Evolutionary conservation across 1,139 yeast species (phyloP).

Genomic region (Candida sp.): DNA sequence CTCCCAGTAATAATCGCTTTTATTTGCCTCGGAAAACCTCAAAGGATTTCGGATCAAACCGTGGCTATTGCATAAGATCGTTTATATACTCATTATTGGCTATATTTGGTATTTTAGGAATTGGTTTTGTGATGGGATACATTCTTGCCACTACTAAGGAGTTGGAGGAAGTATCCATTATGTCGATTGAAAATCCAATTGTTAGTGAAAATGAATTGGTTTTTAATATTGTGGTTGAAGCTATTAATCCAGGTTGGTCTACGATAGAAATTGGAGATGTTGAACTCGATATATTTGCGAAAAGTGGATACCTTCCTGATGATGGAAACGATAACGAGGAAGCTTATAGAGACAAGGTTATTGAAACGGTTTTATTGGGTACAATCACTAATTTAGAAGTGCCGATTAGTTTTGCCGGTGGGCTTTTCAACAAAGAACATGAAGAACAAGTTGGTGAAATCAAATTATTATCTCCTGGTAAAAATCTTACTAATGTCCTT

Average conservation of each 20-base stretch:
- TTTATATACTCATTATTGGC: constrained; percentile 56
- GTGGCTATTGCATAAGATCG: constrained; percentile 41
- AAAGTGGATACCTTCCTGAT: constrained; percentile 51
- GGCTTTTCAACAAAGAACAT: constrained; percentile 63
- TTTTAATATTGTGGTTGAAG: constrained; percentile 73
- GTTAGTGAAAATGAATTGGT: constrained; percentile 84
- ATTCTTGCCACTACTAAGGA: constrained; percentile 86
- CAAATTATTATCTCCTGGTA: constrained; percentile 74
- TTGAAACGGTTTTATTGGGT: constrained; percentile 77
- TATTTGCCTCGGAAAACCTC: constrained; percentile 30
- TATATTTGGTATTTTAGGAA: constrained; percentile 50
- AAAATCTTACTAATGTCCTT: constrained; percentile 43
- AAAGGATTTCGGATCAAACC: constrained; percentile 15
- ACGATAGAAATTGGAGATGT: constrained; percentile 62
- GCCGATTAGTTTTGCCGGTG: constrained; percentile 74
- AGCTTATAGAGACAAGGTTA: constrained; percentile 13
- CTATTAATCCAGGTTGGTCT: constrained; percentile 85
- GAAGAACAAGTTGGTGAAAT: constrained; percentile 63
- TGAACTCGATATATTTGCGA: constrained; percentile 86
- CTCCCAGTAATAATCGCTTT: constrained; percentile 21
- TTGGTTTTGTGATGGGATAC: constrained; percentile 83
- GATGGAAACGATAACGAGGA: constrained; percentile 6
- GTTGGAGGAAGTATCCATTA: constrained; percentile 60
- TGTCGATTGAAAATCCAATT: constrained; percentile 63
- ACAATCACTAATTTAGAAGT: constrained; percentile 64